Evolutionary conservation across 192 early-diverging fungal species (phyloP), one percentile per base, ranked within the genome.

Genomic region (Coemansia sp.): DNA sequence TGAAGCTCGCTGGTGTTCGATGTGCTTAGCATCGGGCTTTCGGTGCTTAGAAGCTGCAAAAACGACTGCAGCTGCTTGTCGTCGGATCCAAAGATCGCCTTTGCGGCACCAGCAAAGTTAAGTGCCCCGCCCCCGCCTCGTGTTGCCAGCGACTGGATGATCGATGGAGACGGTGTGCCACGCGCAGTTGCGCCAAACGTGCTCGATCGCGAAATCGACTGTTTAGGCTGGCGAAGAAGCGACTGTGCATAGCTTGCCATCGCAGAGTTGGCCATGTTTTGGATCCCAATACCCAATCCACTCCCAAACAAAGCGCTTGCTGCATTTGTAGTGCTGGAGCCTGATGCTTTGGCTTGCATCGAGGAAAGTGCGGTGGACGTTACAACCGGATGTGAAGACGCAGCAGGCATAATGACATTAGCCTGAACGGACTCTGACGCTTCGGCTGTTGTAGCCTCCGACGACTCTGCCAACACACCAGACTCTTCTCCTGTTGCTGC

Each of bases 151-250:
- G 81, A 67, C 69, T 83, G 81, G 48, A 83, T 83, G 30, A 83
- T 83, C 5, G 81, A 83, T 33, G 81, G 81, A 24, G 81, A 83
- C 4, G 81, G 81, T 44, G 72, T 68, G 36, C 81, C 76, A 4
- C 81, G 75, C 11, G 81, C 81, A 1, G 81, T 75, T 12, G 81
- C 71, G 12, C 81, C 81, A 69, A 83, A 83, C 9, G 75, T 83
- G 66, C 75, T 77, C 0, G 72, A 69, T 43, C 81, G 71, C 21
- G 75, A 70, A 30, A 83, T 77, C 16, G 44, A 60, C 72, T 77
- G 81, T 44, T 63, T 15, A 2, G 68, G 46, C 30, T 55, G 67
- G 5, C 56, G 60, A 45, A 23, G 21, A 23, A 26, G 51, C 23
- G 51, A 53, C 9, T 53, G 51, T 34, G 46, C 63, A 18, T 46